phyloP scores from a whole-genome alignment of 2,329 filamentous ascomycete genomes.

The Alternaria sp. region DNA sequence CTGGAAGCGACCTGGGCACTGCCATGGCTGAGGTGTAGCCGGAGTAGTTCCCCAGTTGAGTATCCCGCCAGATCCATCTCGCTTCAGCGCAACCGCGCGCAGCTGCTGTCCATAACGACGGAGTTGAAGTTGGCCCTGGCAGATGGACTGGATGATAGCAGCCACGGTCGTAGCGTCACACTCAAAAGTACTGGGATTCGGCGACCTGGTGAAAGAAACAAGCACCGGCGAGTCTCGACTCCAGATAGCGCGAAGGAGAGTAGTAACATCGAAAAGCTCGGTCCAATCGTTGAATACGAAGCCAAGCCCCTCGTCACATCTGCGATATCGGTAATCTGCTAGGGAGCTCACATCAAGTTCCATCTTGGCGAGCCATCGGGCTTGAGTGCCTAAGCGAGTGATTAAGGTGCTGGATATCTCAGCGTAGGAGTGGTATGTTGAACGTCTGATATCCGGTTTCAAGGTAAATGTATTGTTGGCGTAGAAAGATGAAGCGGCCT shows the following conservation, averaged over 20 bases:
- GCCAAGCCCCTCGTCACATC: background rate
- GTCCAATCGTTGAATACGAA: background rate
- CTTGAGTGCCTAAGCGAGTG: background rate
- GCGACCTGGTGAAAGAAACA: background rate
- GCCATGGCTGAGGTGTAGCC: background rate
- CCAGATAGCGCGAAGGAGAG: background rate
- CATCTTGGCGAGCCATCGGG: background rate
- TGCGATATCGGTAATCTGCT: background rate
- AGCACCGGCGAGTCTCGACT: background rate
- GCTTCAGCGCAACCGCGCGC: background rate
- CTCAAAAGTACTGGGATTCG: background rate
- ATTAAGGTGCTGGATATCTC: background rate
- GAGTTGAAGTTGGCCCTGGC: background rate
- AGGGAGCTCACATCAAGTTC: background rate
- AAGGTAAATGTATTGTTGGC: background rate
- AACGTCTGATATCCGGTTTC: background rate
- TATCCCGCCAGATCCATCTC: background rate
- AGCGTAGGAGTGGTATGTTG: background rate
- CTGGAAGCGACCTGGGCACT: background rate
- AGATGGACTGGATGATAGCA: background rate
- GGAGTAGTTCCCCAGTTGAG: background rate
- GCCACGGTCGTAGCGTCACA: background rate
- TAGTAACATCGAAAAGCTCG: background rate
- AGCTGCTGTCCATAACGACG: background rate
- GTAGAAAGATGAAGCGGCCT: background rate